Evolutionary conservation across 1,284 basidiomycete genomes (phyloP).

Genomic region (Apiotrichum sp.): DNA sequence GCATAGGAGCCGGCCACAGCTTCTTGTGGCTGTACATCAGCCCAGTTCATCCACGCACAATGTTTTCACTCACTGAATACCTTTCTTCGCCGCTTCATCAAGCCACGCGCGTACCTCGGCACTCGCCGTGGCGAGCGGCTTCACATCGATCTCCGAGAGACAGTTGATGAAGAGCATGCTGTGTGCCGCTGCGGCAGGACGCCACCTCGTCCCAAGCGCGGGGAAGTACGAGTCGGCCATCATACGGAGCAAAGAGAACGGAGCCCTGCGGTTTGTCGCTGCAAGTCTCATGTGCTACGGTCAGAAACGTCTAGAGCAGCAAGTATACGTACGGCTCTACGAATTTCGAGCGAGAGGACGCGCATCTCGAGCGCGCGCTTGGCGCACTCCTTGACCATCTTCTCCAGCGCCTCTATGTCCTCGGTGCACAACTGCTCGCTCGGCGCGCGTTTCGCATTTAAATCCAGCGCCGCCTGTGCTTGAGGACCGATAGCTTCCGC

Average conservation of each 20-base stretch:
- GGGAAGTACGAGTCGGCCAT: constrained; percentile 27
- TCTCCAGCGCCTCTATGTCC: constrained; percentile 5
- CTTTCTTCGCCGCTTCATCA: no score
- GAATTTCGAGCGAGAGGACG: background rate
- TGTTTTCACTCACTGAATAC: no score
- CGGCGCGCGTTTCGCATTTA: constrained; percentile 5
- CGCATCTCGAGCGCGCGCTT: background rate
- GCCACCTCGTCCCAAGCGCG: background rate
- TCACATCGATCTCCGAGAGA: constrained; percentile 12
- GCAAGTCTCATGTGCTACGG: constrained; percentile 15
- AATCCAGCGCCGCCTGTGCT: constrained; percentile 13
- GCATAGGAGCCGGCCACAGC: no score
- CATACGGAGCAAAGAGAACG: background rate
- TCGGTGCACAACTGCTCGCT: constrained; percentile 1
- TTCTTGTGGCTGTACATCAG: background rate
- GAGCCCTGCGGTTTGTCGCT: constrained; percentile 8
- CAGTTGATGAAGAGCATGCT: constrained; percentile 18
- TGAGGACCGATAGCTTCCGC: constrained; percentile 13
- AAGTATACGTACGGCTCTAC: constrained; percentile 1
- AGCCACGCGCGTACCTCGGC: no score
- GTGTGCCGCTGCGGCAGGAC: background rate
- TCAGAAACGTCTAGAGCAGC: background rate
- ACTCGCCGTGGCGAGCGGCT: constrained; percentile 3
- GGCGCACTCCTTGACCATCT: constrained; percentile 13
- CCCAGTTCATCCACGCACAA: no score